phyloP scores from a whole-genome alignment of 106 monocot genomes.

The Xerophyta viscosa region DNA sequence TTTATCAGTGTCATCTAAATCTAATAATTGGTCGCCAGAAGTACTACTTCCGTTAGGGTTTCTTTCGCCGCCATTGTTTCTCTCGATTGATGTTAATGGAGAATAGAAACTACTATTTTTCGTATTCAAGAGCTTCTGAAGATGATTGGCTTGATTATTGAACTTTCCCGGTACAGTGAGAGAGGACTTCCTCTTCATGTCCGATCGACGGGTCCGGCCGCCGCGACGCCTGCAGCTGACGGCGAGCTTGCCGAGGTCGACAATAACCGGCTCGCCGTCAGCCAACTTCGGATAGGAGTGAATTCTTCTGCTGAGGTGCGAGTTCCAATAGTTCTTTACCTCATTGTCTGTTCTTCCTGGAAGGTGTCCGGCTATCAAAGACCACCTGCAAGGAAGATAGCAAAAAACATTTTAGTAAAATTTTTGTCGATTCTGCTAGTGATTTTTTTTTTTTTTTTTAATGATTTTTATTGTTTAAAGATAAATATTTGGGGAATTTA shows the following conservation, averaged over 20 bases:
- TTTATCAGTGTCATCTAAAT: too few species aligned
- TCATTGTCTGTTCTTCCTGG: slow-evolving; percentile 49
- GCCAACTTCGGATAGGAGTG: slow-evolving; percentile 20
- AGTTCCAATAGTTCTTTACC: slow-evolving; percentile 68
- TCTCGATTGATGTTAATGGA: background rate
- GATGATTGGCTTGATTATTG: background rate
- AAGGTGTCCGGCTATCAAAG: slow-evolving; percentile 31
- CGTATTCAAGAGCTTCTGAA: background rate
- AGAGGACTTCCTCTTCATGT: slow-evolving; percentile 21
- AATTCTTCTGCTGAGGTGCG: slow-evolving; percentile 54
- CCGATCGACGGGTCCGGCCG: slow-evolving; percentile 16
- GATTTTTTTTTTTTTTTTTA: too few species aligned
- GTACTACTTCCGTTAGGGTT: too few species aligned
- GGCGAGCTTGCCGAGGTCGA: slow-evolving; percentile 18
- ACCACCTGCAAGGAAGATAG: slow-evolving; percentile 37
- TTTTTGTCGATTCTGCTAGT: too few species aligned
- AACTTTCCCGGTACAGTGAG: background rate
- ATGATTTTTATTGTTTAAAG: too few species aligned
- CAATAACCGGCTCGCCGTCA: background rate
- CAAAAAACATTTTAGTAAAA: too few species aligned
- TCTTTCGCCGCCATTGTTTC: background rate
- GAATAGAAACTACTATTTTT: background rate
- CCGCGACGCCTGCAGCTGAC: slow-evolving; percentile 17
- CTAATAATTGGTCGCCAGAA: background rate
- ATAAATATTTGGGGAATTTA: too few species aligned